Percentiles rank a stretch among this genome's conserved stretches.
Conservation (phyloP, 129 eudicot species). For the Glebionis coronaria region DNA sequence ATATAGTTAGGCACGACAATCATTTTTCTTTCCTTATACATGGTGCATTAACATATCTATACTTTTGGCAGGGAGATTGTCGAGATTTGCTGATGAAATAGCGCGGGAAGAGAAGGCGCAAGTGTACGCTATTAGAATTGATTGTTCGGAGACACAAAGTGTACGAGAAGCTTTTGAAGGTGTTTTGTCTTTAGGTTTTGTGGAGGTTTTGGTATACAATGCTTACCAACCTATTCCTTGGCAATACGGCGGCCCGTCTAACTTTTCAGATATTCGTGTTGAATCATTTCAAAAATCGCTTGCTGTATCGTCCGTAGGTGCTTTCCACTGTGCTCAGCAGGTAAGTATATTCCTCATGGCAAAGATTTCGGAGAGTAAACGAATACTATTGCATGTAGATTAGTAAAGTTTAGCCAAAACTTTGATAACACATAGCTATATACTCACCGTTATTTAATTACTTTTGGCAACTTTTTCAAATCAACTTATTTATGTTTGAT, state of each 20-base stretch:
- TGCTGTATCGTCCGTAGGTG: conserved; percentile 72
- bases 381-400: too few species aligned
- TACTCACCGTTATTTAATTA: neutral
- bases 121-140: conserved; percentile 84
- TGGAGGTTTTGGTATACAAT: conserved; percentile 83
- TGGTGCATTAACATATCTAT: too few species aligned
- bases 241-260: conserved; percentile 45
- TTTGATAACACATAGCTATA: too few species aligned
- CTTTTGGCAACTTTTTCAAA: neutral
- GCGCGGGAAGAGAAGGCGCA: conserved; percentile 82
- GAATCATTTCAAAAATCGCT: conserved; percentile 65
- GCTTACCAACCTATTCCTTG: conserved; percentile 56
- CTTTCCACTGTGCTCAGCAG: conserved; percentile 87
- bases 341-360: conserved; percentile 16
- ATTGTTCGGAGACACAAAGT: conserved; percentile 73
- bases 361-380: too few species aligned
- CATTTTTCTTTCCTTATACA: too few species aligned
- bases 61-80: conserved; percentile 49
- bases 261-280: conserved; percentile 54
- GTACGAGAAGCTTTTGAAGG: conserved; percentile 80
- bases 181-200: conserved; percentile 74
- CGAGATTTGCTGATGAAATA: conserved; percentile 79
- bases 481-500: too few species aligned
- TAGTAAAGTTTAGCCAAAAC: too few species aligned
- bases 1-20: too few species aligned